phyloP scores from a whole-genome alignment of 352 stramenopile genomes.

The Stramenopiles sp. region DNA sequence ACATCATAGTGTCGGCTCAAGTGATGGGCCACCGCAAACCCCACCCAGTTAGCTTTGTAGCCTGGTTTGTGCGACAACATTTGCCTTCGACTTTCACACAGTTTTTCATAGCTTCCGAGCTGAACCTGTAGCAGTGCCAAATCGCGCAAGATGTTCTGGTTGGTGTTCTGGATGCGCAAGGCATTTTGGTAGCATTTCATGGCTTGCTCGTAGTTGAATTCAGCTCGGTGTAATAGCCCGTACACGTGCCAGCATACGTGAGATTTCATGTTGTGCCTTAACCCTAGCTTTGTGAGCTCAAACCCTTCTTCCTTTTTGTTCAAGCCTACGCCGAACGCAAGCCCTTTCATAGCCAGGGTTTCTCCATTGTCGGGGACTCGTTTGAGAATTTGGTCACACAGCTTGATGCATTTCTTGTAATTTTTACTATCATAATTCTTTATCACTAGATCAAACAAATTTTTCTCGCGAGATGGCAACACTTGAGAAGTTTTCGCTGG shows the following conservation, averaged over 20 bases:
- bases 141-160: slow-evolving; percentile 90
- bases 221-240: slow-evolving; percentile 80
- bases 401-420: slow-evolving; percentile 95
- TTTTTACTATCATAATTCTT: slow-evolving; percentile 96
- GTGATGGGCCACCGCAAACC: slow-evolving; percentile 85
- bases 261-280: slow-evolving; percentile 71
- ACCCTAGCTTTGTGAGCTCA: slow-evolving; percentile 76
- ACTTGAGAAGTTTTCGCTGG: not conserved
- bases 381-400: slow-evolving; percentile 77
- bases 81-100: slow-evolving; percentile 69
- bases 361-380: slow-evolving; percentile 91
- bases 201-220: slow-evolving; percentile 86
- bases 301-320: slow-evolving; percentile 81
- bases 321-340: slow-evolving; percentile 76
- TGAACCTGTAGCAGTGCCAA: slow-evolving; percentile 84
- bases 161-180: slow-evolving; percentile 82
- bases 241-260: slow-evolving; percentile 98
- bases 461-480: not conserved
- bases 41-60: slow-evolving; percentile 86
- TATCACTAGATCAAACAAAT: slow-evolving; percentile 21
- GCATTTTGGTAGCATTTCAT: slow-evolving; percentile 97
- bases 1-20: slow-evolving; percentile 68
- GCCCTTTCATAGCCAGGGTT: slow-evolving; percentile 89
- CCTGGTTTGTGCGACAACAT: slow-evolving; percentile 81
- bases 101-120: slow-evolving; percentile 64